phyloP scores from a whole-genome alignment of 768 basidiomycete genomes.

The Rubroboletus satanas region DNA sequence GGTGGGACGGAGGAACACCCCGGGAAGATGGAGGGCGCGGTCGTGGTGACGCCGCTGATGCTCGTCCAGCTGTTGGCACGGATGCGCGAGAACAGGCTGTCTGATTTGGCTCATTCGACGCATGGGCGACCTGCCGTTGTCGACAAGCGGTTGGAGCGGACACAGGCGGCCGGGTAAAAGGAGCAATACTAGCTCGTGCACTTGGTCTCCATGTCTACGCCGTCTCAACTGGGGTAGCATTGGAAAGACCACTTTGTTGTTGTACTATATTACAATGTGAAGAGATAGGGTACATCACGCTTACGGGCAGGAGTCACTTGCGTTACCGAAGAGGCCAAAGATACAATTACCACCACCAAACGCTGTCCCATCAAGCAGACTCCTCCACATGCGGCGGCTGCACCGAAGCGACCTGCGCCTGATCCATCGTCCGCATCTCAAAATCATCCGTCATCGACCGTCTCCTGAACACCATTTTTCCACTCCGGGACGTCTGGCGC shows the following conservation, averaged over 20 bases:
- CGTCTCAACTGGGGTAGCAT: not conserved
- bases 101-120: constrained; percentile 50
- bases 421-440: not conserved
- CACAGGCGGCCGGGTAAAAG: constrained; percentile 54
- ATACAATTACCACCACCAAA: not conserved
- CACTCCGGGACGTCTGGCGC: not conserved
- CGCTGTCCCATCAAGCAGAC: not conserved
- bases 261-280: not conserved
- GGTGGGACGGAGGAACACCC: constrained; percentile 19
- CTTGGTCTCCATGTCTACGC: not conserved
- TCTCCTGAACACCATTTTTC: constrained; percentile 8
- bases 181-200: not conserved
- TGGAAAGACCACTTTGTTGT: not conserved
- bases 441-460: constrained; percentile 4
- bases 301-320: not conserved
- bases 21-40: constrained; percentile 7
- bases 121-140: constrained; percentile 51
- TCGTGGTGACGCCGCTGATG: constrained; percentile 52
- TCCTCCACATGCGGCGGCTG: not conserved
- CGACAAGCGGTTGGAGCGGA: constrained; percentile 71
- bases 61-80: constrained; percentile 53
- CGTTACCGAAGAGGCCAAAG: not conserved
- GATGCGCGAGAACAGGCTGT: constrained; percentile 65
- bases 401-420: not conserved
- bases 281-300: not conserved